These are phyloP conservation scores for Hordeum pubiflorum DNA, from an alignment of 202 grass and related monocot genomes.

Conservation along the genomic window DNA sequence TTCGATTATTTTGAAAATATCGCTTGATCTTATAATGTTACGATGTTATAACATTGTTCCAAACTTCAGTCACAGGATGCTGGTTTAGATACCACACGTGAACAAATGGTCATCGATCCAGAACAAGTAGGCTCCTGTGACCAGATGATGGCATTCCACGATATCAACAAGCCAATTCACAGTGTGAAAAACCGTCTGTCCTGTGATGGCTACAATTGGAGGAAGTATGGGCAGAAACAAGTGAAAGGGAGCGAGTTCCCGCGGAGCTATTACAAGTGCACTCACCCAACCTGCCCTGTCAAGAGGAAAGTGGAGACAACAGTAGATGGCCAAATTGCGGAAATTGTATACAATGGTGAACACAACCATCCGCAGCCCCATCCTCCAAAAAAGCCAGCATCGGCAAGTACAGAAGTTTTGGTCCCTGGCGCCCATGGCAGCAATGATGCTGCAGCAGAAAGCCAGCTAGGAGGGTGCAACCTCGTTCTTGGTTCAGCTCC, in stretches of 20 bases:
- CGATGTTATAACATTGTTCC: conserved; percentile 5
- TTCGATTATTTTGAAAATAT: background rate
- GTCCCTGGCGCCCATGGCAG: background rate
- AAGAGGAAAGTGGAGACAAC: conserved; percentile 91
- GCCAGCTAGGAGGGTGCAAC: background rate
- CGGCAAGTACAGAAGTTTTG: conserved; percentile 5
- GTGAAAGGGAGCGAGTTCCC: conserved; percentile 83
- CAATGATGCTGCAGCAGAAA: conserved; percentile 8
- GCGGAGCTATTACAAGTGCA: conserved; percentile 93
- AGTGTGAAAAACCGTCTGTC: conserved; percentile 28
- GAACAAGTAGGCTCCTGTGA: background rate
- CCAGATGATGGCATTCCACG: background rate
- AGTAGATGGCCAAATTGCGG: conserved; percentile 48
- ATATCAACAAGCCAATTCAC: conserved; percentile 2
- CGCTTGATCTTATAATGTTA: background rate
- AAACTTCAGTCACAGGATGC: conserved; percentile 22
- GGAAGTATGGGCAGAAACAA: conserved; percentile 90
- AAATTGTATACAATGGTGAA: conserved; percentile 63
- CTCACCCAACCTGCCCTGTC: conserved; percentile 69
- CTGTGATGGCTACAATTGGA: conserved; percentile 81
- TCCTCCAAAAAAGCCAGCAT: conserved; percentile 14
- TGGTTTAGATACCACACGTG: background rate
- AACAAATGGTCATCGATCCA: conserved; percentile 26
- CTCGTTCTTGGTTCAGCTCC: background rate
- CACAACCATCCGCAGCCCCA: conserved; percentile 70